phyloP scores from a whole-genome alignment of 306 rosid genomes.

The Lagenaria siceraria region DNA sequence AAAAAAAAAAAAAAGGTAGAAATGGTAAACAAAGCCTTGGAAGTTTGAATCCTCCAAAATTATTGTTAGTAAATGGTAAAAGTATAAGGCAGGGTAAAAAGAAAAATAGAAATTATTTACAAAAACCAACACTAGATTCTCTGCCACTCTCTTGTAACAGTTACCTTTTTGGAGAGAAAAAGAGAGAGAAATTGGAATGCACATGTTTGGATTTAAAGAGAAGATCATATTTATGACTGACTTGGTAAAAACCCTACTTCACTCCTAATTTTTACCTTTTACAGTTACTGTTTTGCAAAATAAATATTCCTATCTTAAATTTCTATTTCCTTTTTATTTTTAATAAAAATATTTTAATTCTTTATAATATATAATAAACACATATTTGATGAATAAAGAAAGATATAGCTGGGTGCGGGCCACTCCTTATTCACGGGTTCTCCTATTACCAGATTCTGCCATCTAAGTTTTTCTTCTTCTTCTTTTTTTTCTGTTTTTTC shows the following conservation, averaged over 20 bases:
- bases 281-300: neutral
- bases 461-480: neutral
- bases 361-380: neutral
- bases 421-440: constrained; percentile 74
- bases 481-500: neutral
- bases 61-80: neutral
- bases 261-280: neutral
- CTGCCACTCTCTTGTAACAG: neutral
- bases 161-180: neutral
- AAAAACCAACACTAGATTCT: constrained; percentile 3
- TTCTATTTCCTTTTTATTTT: too few species aligned
- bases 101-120: neutral
- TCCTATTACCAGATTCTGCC: constrained; percentile 54
- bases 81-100: neutral
- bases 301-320: too few species aligned
- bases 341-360: constrained; percentile 3
- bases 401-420: constrained; percentile 51
- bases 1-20: too few species aligned
- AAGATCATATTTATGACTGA: too few species aligned
- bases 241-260: too few species aligned
- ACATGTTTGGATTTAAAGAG: neutral
- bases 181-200: neutral
- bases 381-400: constrained; percentile 10
- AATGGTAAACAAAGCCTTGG: too few species aligned
- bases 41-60: neutral